These are phyloP conservation scores for Carex kokanica DNA, from an alignment of 176 grass and related monocot genomes.

Conservation along the genomic window DNA sequence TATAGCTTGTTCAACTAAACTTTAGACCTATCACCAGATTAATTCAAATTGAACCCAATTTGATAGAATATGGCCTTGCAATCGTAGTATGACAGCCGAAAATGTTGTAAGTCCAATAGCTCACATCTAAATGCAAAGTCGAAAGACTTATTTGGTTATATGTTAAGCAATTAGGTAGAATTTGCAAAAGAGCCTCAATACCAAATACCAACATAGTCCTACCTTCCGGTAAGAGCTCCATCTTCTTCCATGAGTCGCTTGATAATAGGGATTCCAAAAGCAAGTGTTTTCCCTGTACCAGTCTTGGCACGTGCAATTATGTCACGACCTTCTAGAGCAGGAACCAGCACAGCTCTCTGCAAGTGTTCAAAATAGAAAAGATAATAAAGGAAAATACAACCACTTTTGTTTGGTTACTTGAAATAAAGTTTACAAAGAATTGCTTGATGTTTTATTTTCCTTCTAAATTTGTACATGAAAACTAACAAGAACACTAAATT, in stretches of 20 bases:
- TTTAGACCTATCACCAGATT: constrained; percentile 17
- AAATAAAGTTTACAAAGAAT: not conserved
- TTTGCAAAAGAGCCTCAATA: not conserved
- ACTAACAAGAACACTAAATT: not conserved
- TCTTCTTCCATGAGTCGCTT: constrained; percentile 77
- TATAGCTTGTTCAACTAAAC: not conserved
- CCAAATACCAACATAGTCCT: not conserved
- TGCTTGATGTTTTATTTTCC: not conserved
- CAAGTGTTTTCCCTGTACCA: constrained; percentile 91
- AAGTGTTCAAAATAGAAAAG: constrained; percentile 24
- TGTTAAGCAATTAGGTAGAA: not conserved
- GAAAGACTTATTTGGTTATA: not conserved
- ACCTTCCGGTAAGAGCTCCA: constrained; percentile 42
- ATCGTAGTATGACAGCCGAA: not conserved
- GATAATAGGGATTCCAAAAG: constrained; percentile 96
- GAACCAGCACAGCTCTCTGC: constrained; percentile 87
- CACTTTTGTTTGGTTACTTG: not conserved
- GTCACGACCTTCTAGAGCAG: constrained; percentile 83
- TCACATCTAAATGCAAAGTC: not conserved
- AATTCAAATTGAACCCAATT: not conserved
- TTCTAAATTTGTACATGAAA: not conserved
- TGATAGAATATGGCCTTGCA: not conserved
- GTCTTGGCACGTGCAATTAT: constrained; percentile 97
- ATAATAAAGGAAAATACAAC: not conserved
- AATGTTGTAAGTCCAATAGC: not conserved